Percentiles rank a stretch among this genome's conserved stretches.
Evolutionary conservation across 148 eudicot species (phyloP).

Genomic region (Vaccinium vitisidaea): DNA sequence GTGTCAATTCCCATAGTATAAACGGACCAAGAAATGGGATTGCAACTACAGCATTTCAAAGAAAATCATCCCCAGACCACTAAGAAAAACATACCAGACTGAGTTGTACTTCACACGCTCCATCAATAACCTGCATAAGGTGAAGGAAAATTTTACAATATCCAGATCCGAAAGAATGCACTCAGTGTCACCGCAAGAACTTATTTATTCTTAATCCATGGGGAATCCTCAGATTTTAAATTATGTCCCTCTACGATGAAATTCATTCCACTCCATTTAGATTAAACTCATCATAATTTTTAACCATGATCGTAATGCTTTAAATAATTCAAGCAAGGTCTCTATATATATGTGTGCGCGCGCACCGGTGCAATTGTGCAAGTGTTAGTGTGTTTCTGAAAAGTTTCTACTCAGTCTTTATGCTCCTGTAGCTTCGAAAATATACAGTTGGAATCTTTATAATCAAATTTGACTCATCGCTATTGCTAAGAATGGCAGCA

Average conservation of each 20-base stretch:
- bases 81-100: slow-evolving; percentile 35
- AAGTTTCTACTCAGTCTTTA: background rate
- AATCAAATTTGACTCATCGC: background rate
- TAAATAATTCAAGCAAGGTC: background rate
- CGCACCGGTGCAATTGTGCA: background rate
- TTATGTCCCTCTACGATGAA: background rate
- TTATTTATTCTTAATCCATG: background rate
- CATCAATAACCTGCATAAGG: slow-evolving; percentile 46
- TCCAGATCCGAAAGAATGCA: background rate
- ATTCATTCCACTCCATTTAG: background rate
- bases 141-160: background rate
- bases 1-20: background rate
- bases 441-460: background rate
- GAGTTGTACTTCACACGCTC: slow-evolving; percentile 46
- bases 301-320: background rate
- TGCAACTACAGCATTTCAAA: background rate
- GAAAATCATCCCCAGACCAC: background rate
- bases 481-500: background rate
- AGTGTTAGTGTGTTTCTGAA: background rate
- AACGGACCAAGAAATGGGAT: background rate
- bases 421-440: background rate
- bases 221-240: background rate
- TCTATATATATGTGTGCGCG: too few relatives aligned
- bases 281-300: background rate
- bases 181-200: background rate